These are phyloP conservation scores for Ilex paraguariensis DNA, from an alignment of 305 asterid genomes.

Conservation along the genomic window DNA sequence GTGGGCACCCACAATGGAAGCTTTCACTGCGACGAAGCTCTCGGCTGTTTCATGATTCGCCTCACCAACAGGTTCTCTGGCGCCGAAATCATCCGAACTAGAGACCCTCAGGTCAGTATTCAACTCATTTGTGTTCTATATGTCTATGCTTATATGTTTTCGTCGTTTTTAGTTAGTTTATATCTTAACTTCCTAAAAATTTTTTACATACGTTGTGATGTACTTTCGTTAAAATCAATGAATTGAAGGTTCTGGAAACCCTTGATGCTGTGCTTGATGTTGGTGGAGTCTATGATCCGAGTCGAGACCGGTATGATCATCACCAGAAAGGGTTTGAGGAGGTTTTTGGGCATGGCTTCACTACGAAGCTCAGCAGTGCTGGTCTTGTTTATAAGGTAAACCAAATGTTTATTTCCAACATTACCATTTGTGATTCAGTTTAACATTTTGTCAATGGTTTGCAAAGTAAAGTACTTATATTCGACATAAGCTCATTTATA, in stretches of 20 bases:
- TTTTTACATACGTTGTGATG: slow-evolving; percentile 1
- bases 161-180: no score
- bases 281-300: slow-evolving; percentile 76
- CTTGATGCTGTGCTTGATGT: slow-evolving; percentile 93
- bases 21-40: slow-evolving; percentile 97
- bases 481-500: neutral
- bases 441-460: neutral
- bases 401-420: neutral
- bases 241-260: slow-evolving; percentile 31
- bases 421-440: neutral
- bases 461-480: neutral
- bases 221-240: slow-evolving; percentile 5
- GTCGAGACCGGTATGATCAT: slow-evolving; percentile 68
- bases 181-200: no score
- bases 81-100: slow-evolving; percentile 75
- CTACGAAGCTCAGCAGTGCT: slow-evolving; percentile 86
- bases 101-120: slow-evolving; percentile 66
- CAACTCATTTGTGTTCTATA: neutral
- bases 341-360: slow-evolving; percentile 81
- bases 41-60: slow-evolving; percentile 97
- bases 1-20: slow-evolving; percentile 96
- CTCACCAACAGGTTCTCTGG: slow-evolving; percentile 59
- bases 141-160: no score
- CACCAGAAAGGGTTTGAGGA: slow-evolving; percentile 90
- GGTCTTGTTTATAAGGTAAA: slow-evolving; percentile 88